Conservation (phyloP, 2,329 filamentous ascomycete species). For the Aureobasidium zeae region DNA sequence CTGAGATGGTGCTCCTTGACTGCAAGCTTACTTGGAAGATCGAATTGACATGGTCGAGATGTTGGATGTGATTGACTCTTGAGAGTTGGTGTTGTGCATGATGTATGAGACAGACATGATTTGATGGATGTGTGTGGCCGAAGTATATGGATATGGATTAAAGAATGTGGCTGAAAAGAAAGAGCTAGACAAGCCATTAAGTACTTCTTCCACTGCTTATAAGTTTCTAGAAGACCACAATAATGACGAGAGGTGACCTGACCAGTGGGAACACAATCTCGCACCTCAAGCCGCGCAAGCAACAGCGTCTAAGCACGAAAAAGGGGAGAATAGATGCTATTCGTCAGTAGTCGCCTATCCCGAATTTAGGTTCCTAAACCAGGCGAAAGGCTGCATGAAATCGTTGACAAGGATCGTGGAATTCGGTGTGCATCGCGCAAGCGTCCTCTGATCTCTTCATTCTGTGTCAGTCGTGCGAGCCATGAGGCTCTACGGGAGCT, state of each 20-base stretch:
- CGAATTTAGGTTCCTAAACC: conserved; percentile 3
- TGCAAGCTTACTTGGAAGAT: conserved; percentile 2
- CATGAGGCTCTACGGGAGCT: conserved; percentile 13
- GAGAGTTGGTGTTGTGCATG: background rate
- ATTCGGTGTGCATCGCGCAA: background rate
- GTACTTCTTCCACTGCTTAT: background rate
- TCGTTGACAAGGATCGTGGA: background rate
- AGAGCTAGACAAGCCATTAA: background rate
- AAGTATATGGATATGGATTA: background rate
- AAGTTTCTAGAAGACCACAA: conserved; percentile 7
- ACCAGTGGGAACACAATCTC: background rate
- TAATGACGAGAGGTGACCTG: conserved; percentile 7
- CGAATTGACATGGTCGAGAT: background rate
- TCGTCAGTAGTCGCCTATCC: background rate
- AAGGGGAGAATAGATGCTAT: conserved; percentile 2
- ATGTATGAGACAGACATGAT: background rate
- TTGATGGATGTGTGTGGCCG: background rate
- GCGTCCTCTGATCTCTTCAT: too few relatives aligned
- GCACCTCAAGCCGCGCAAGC: conserved; percentile 7
- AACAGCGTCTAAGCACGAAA: background rate
- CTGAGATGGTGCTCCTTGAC: background rate
- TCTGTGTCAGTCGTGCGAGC: background rate
- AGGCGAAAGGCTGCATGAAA: conserved; percentile 1
- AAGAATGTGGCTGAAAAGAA: background rate
- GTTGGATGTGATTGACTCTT: background rate